Conservation (phyloP, 768 basidiomycete genomes). For the Pleurotus ostreatus region DNA sequence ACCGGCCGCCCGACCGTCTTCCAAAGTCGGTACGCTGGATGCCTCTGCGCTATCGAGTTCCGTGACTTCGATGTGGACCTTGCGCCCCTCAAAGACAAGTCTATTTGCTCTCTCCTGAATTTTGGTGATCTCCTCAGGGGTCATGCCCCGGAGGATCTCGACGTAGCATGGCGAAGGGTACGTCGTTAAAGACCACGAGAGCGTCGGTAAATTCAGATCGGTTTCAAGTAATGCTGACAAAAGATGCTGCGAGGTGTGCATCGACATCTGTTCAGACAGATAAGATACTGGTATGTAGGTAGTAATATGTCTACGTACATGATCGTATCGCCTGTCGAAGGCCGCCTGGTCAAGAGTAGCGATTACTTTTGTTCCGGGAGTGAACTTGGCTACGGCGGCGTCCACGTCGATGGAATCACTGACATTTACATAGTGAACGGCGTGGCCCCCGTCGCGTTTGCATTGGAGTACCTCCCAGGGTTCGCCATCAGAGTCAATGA, state of each 20-base stretch:
- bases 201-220: conserved; percentile 58
- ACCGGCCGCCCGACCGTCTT: conserved; percentile 47
- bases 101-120: conserved; percentile 65
- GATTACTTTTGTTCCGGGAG: conserved; percentile 46
- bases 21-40: conserved; percentile 28
- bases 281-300: background rate
- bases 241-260: conserved; percentile 84
- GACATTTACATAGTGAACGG: conserved; percentile 66
- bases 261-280: conserved; percentile 52
- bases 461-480: conserved; percentile 61
- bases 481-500: conserved; percentile 41
- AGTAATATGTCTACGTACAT: conserved; percentile 39
- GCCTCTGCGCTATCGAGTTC: conserved; percentile 47
- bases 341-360: conserved; percentile 57
- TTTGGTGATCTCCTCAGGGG: conserved; percentile 51
- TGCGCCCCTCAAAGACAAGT: conserved; percentile 66
- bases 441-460: conserved; percentile 66
- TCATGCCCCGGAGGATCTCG: conserved; percentile 69
- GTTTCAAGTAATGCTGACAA: conserved; percentile 77
- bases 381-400: conserved; percentile 39
- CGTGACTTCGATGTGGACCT: conserved; percentile 70
- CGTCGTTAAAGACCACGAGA: conserved; percentile 77
- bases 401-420: conserved; percentile 30
- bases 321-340: conserved; percentile 65
- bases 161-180: conserved; percentile 72